Evolutionary conservation across 2,329 filamentous ascomycete species (phyloP), one percentile per base, ranked within the genome.

Genomic region (Westerdykella ornata): DNA sequence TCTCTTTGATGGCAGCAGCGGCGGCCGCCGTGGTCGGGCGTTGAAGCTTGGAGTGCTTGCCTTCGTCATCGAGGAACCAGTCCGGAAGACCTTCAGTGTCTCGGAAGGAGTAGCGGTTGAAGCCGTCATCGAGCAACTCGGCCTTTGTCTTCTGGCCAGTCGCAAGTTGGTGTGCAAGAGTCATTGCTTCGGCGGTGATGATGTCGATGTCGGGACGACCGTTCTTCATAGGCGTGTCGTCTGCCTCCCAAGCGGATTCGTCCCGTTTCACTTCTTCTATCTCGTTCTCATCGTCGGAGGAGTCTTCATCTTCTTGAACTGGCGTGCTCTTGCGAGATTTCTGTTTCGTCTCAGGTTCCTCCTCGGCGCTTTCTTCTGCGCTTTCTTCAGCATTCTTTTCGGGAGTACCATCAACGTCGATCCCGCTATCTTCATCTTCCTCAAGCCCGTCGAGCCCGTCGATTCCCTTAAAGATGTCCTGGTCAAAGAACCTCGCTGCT

Each of bases 121-220:
- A 98, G 31, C 82, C 83, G 47, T 97, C 90, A 59, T 98, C 94
- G 35, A 90, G 72, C 4, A 95, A 72, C 53, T 96, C 87, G 41
- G 84, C 68, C 35, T 79, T 84, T 1, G 82, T 85, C 66, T 84
- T 89, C 62, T 90, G 77, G 34, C 90, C 90, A 0, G 84, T 88
- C 3, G 89, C 92, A 44, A 98, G 82, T 60, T 88, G 80, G 51
- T 97, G 92, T 1, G 92, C 94, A 13, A 98, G 76, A 0, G 90
- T 94, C 92, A 98, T 98, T 49, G 94, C 92, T 72, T 98, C 92
- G 4, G 88, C 92, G n/a, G 92, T 98, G 60, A 97, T 94, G 58
- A 98, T 97, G 64, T 97, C 88, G 68, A 98, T 94, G 62, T 96
- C 89, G 76, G 67, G 63, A 41, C 75, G 78, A 43, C 82, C 82